Base-by-base conservation (phyloP, 345 rosid species). In the Rubroshorea leprosula region DNA sequence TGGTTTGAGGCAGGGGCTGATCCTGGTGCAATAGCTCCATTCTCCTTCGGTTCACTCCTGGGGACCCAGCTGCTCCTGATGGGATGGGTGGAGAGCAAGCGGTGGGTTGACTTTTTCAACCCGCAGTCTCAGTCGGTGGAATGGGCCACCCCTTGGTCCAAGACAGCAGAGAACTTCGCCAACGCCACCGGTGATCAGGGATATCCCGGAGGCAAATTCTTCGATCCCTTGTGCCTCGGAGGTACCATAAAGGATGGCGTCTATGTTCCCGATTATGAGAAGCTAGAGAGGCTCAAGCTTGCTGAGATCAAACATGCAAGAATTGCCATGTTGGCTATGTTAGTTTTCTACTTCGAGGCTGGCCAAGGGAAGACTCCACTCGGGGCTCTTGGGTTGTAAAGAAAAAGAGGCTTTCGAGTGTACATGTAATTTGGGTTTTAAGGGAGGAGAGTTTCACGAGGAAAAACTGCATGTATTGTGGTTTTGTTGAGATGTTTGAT, bases 41-140 rank as follows among this genome's bases (percentile, higher is more conserved):
- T 92, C 85, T 89, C 96, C 0, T 92, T 92, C 56, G 98, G 98
- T 0, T 23, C 95, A 1, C 85, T 92, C 9, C 74, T 89, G 5
- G 97, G 98, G 0, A 92, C 97, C n/a, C 97, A 93, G 26, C 78
- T 93, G 62, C 19, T 93, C 29, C 91, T 93, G 9, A 93, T 93
- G 99, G 99, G 97, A 0, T 93, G 99, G 99, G 99, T 93, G 4
- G 99, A 93, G 85, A 86, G 99, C 88, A 93, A 93, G 69, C 47
- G 97, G 8, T 93, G 99, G 99, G 97, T 89, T 0, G 99, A 93
- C 49, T 93, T 93, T 84, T 93, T 92, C 86, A 79, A 83, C 81
- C 98, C 93, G 5, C 80, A 92, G 38, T 92, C 98, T 0, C 98
- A 92, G 48, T 83, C 98, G 0, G 86, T 92, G 29, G 97, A 92